Evolutionary conservation across 2,329 filamentous ascomycete genomes (phyloP), one percentile per base, ranked within the genome.

Genomic region (Scytalidium lignicola): DNA sequence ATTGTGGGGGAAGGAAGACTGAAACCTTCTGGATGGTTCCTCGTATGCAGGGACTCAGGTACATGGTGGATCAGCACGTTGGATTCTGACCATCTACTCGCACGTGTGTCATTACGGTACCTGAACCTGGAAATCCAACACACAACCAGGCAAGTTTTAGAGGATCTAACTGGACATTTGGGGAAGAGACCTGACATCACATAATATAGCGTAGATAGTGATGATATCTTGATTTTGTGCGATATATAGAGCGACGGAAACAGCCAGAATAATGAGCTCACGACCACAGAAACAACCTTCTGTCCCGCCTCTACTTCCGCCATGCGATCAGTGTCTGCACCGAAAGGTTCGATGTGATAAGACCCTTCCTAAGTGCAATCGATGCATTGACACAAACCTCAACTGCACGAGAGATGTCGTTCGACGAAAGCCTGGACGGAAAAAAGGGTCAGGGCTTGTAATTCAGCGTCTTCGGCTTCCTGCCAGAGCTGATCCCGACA

Each of bases 271-370:
- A n/a, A n/a, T 37, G 32, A 37, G 32, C 32, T 37, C 32, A 4
- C 32, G 32, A 13, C 5, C 32, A 13, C 12, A 37, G 32, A 37
- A 37, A 10, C 23, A 26, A 13, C 32, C 32, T n/a, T 5, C 32
- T 17, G 32, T 5, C 32, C 32, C 32, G 12, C 10, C 32, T 9
- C 8, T 13, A 5, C 32, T 48, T 20, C 26, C 37, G 21, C 47
- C 47, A 17, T 49, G 47, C 22, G 47, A 49, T 28, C 47, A 49
- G 21, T 49, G 47, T 32, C 37, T 49, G 4, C 22, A 29, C 20
- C 29, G 47, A 13, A 49, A 49, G 22, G 37, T 49, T 15, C 28
- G 47, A 41, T 49, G 47, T 29, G 47, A 49, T 32, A 45, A 46
- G 18, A 18, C 32, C 3, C 42, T 46, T 18, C 47, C 47, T 17